These are phyloP conservation scores for Quercus phellos DNA, from an alignment of 331 rosid species.

Conservation along the genomic window DNA sequence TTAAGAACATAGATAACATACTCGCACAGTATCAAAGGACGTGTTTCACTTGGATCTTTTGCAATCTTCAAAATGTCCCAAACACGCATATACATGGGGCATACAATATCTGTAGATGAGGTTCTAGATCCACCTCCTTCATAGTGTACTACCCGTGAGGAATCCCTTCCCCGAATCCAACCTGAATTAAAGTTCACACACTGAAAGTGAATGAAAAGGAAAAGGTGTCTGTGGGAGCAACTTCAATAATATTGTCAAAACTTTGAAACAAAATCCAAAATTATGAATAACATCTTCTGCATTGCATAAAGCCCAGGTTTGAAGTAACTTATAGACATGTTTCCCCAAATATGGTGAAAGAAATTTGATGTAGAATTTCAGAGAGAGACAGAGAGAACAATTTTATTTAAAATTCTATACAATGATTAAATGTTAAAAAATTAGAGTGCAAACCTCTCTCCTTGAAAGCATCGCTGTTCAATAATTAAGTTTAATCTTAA, in stretches of 20 bases:
- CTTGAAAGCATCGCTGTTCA: neutral
- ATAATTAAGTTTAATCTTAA: neutral
- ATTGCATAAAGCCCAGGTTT: neutral
- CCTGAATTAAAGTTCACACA: conserved; percentile 39
- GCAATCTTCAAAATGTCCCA: conserved; percentile 93
- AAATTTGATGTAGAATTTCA: neutral
- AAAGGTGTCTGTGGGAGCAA: neutral
- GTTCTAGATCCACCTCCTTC: conserved; percentile 99
- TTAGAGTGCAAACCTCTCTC: neutral
- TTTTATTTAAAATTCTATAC: neutral
- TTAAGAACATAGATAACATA: conserved; percentile 27
- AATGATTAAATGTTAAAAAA: neutral
- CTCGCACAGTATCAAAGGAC: conserved; percentile 96
- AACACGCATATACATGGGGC: conserved; percentile 98
- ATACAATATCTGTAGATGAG: conserved; percentile 82
- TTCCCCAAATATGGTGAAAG: neutral
- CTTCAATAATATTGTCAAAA: conserved; percentile 1
- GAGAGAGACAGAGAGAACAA: neutral
- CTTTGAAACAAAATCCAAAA: neutral
- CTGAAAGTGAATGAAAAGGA: neutral
- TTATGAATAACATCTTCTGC: neutral
- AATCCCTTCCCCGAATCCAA: conserved; percentile 89
- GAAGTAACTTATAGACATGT: neutral
- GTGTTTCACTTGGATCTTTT: conserved; percentile 73
- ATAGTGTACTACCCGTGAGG: conserved; percentile 70